Evolutionary conservation across 192 early-diverging fungal species (phyloP), one percentile per base, ranked within the genome.

Genomic region (Rhizoclosmatium globosum): DNA sequence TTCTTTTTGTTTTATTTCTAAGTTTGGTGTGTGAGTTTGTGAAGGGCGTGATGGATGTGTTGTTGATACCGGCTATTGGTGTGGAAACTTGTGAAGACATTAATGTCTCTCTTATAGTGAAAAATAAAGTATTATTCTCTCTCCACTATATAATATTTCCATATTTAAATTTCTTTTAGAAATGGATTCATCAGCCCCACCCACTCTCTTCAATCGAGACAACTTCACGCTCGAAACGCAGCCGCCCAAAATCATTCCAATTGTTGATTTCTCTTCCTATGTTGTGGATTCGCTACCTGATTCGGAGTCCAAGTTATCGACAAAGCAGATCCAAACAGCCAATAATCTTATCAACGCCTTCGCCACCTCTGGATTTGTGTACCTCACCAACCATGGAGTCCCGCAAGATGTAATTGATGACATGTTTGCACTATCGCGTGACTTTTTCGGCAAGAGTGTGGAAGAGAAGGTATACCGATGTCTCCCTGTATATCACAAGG

Each of bases 1-100:
- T 95, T 92, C 88, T 88, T 95, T 45, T 83, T 98, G 81, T 86
- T 94, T 58, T 77, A 76, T 41, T 78, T 61, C 68, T 74, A 43
- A 64, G 50, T 53, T 53, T 17, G 6, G 50, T 53, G 50, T 7
- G 50, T 17, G 50, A 53, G 50, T 17, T 13, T 53, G 50, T 53
- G 50, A 31, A 31, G 31, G 31, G 31, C 31, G 31, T 31, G 31
- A 31, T 31, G 31, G 31, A 31, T 31, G 31, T 31, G 31, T 31
- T 31, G 31, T 31, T 31, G 31, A 31, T 31, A 31, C 31, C 31
- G 31, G 31, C 31, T 31, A 31, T 31, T 31, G 31, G 31, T 31
- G 31, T 31, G 31, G 31, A 31, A 31, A 31, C 31, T 31, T 31
- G 31, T 31, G 31, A 31, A 31, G 31, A 31, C 31, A 31, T 31